These are phyloP conservation scores for Babesia sp. DNA, from an alignment of 169 alveolate species.

Conservation along the genomic window DNA sequence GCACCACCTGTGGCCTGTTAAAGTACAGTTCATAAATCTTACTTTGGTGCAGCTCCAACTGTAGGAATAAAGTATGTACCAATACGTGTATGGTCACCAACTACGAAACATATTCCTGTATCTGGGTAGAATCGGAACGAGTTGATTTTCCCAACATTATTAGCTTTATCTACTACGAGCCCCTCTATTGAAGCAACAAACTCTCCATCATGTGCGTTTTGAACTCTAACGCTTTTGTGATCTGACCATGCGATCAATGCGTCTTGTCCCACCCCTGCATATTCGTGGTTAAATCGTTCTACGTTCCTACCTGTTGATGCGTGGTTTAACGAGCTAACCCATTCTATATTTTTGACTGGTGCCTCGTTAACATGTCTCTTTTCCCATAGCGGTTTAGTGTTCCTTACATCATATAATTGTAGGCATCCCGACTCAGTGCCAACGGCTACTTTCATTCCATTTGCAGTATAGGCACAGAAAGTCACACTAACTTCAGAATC, in stretches of 20 bases:
- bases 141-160: slow-evolving; percentile 46
- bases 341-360: slow-evolving; percentile 68
- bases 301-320: slow-evolving; percentile 31
- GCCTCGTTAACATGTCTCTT: slow-evolving; percentile 65
- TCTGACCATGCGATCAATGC: slow-evolving; percentile 72
- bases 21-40: not conserved
- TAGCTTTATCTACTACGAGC: slow-evolving; percentile 33
- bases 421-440: slow-evolving; percentile 69
- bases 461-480: slow-evolving; percentile 60
- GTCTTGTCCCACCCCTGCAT: slow-evolving; percentile 39
- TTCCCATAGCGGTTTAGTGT: slow-evolving; percentile 70
- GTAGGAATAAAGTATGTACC: slow-evolving; percentile 92
- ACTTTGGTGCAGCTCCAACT: slow-evolving; percentile 94
- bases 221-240: slow-evolving; percentile 67
- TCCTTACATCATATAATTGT: slow-evolving; percentile 70
- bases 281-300: not conserved
- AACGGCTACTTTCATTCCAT: slow-evolving; percentile 72
- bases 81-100: slow-evolving; percentile 90
- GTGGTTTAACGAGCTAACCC: slow-evolving; percentile 61
- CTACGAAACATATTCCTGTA: slow-evolving; percentile 91
- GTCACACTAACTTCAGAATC: slow-evolving; percentile 44
- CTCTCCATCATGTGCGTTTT: slow-evolving; percentile 33
- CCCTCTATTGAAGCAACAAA: slow-evolving; percentile 66
- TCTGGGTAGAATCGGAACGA: slow-evolving; percentile 80
- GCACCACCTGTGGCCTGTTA: slow-evolving; percentile 83